A percentile compares a stretch with the other conserved stretches of the same genome.
phyloP scores from a whole-genome alignment of 2,329 filamentous ascomycete species.

The Stagonosporopsis cucurbitacearum region DNA sequence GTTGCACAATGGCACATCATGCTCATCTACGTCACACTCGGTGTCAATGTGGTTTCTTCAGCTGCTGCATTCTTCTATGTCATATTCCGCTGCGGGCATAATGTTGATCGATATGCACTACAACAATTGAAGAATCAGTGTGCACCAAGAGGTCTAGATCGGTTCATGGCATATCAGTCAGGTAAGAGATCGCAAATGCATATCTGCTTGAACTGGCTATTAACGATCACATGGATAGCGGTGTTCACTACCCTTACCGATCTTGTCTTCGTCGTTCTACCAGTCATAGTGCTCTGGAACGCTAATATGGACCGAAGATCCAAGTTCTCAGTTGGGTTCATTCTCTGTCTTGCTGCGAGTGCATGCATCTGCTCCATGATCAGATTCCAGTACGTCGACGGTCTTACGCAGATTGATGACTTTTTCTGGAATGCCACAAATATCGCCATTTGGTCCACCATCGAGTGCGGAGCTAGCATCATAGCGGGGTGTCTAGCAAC shows the following conservation, averaged over 20 bases:
- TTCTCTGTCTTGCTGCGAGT: constrained; percentile 58
- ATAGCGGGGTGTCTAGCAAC: constrained; percentile 60
- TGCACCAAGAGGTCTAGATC: constrained; percentile 55
- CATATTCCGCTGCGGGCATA: constrained; percentile 57
- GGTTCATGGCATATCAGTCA: constrained; percentile 57
- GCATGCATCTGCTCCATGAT: constrained; percentile 63
- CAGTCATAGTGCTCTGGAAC: constrained; percentile 60
- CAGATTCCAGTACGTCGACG: constrained; percentile 57
- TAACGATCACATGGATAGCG: constrained; percentile 17
- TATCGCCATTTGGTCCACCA: constrained; percentile 51
- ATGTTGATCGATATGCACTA: constrained; percentile 38
- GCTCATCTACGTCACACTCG: constrained; percentile 46
- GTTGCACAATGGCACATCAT: constrained; percentile 49
- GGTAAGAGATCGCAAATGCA: constrained; percentile 1
- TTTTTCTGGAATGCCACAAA: constrained; percentile 56
- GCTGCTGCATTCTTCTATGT: constrained; percentile 57
- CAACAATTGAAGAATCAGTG: constrained; percentile 49
- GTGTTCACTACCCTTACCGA: constrained; percentile 42
- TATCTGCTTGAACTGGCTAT: neutral
- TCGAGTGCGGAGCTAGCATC: constrained; percentile 50
- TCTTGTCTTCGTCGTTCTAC: constrained; percentile 38
- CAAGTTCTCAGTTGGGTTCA: constrained; percentile 60
- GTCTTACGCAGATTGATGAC: constrained; percentile 51
- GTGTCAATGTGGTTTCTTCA: constrained; percentile 47
- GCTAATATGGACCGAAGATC: constrained; percentile 61